Evolutionary conservation across 352 stramenopile species (phyloP), one percentile per base, ranked within the genome.

Genomic region (Pythium plurisporium): DNA sequence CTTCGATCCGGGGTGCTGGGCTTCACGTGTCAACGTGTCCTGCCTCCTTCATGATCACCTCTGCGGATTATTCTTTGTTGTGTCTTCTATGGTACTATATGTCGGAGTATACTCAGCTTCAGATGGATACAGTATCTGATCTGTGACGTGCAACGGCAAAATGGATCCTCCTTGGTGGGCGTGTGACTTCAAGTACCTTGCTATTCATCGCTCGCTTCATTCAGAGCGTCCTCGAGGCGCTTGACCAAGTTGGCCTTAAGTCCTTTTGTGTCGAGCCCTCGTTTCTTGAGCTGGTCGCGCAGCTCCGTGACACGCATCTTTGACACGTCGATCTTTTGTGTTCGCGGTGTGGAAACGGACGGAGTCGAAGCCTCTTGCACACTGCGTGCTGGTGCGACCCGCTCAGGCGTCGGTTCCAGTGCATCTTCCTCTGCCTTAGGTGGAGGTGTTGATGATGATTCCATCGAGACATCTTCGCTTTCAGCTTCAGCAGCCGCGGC

Each of bases 251-350:
- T 70, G 22, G 69, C 67, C 63, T 92, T 92, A 25, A 90, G 70
- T 1, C 82, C 82, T 55, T 89, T 89, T 3, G 67, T 77, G 57
- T 90, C 79, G 4, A 92, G 69, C 9, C 79, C 77, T 49, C 82
- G 71, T 65, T 77, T 76, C 62, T 89, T 88, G 14, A 92, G 70
- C 58, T 87, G 60, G 14, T 81, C 65, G 19, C 74, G 69, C 26
- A 92, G 64, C 43, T 90, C 79, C 1, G 73, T 64, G 30, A 92
- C 82, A 11, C 74, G 74, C 56, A 91, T 59, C 57, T 83, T 86
- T 34, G 60, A 63, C 14, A 85, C 53, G 55, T 74, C 38, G 1
- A 66, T 57, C 8, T 54, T 63, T 15, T 56, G 51, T 22, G 66
- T 63, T 23, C 55, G 46, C 3, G 53, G 52, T 14, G 65, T 67